These are phyloP conservation scores for Basipetospora chlamydospora DNA, from an alignment of 2,329 filamentous ascomycete species.

Conservation along the genomic window DNA sequence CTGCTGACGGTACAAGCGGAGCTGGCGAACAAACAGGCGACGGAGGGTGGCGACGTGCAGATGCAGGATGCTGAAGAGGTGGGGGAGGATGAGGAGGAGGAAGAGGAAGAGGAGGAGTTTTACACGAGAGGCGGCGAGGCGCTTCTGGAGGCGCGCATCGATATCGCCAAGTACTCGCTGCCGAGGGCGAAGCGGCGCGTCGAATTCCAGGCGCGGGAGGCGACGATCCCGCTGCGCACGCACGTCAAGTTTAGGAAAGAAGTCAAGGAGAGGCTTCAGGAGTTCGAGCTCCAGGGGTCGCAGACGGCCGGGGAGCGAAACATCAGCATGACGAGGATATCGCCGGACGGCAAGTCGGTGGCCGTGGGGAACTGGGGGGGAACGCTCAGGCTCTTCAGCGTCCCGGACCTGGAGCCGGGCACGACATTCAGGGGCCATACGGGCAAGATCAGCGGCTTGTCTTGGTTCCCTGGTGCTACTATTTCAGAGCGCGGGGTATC, in stretches of 20 bases:
- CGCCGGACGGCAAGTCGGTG: slow-evolving; percentile 68
- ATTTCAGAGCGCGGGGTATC: slow-evolving; percentile 57
- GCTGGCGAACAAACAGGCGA: slow-evolving; percentile 7
- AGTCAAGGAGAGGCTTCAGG: slow-evolving; percentile 68
- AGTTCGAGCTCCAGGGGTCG: slow-evolving; percentile 82
- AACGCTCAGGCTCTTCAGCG: slow-evolving; percentile 69
- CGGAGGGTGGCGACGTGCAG: slow-evolving; percentile 39
- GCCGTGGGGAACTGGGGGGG: slow-evolving; percentile 91
- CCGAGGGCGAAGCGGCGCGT: slow-evolving; percentile 67
- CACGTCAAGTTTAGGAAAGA: slow-evolving; percentile 87
- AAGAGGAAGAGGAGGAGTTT: slow-evolving; percentile 80
- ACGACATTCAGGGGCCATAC: slow-evolving; percentile 68
- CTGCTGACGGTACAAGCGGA: slow-evolving; percentile 62
- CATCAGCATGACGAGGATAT: slow-evolving; percentile 81
- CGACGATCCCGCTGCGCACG: slow-evolving; percentile 69
- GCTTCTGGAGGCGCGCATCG: slow-evolving; percentile 59
- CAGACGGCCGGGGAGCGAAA: slow-evolving; percentile 86
- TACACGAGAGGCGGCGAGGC: slow-evolving; percentile 72
- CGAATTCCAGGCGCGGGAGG: slow-evolving; percentile 64
- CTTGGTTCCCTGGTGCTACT: slow-evolving; percentile 79
- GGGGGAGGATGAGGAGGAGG: slow-evolving; percentile 44
- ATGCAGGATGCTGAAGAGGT: slow-evolving; percentile 42
- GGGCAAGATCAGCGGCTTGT: slow-evolving; percentile 76
- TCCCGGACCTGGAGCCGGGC: slow-evolving; percentile 69
- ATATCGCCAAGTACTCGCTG: slow-evolving; percentile 72